These are phyloP conservation scores for Camellia sinensis DNA, from an alignment of 148 eudicot species.

Conservation along the genomic window DNA sequence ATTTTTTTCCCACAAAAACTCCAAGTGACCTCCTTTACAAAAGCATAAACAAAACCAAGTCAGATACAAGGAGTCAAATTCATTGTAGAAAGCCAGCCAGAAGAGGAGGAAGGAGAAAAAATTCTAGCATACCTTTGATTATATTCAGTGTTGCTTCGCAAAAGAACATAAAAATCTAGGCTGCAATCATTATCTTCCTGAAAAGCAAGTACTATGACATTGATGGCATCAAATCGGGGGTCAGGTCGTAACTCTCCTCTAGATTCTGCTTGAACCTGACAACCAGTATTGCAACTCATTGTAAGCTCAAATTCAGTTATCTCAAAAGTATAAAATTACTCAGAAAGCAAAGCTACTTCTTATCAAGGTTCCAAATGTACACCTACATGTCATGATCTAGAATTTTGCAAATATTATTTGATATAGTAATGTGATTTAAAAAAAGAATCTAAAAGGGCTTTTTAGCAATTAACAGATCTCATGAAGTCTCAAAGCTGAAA, in stretches of 20 bases:
- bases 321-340: neutral
- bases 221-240: constrained; percentile 81
- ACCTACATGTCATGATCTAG: neutral
- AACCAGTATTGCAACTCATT: constrained; percentile 22
- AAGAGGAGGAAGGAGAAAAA: neutral
- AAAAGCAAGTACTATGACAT: constrained; percentile 56
- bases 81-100: neutral
- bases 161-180: constrained; percentile 51
- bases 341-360: neutral
- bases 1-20: neutral
- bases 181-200: constrained; percentile 59
- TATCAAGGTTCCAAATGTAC: neutral
- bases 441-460: neutral
- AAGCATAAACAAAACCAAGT: neutral
- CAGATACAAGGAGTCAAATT: neutral
- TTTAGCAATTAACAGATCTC: neutral
- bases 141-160: constrained; percentile 38
- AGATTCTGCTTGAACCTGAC: constrained; percentile 76
- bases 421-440: neutral
- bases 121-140: constrained; percentile 35
- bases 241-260: constrained; percentile 87
- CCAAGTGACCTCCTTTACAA: neutral
- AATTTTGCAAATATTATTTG: neutral
- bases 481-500: neutral
- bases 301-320: neutral